A percentile compares a stretch with the other conserved stretches of the same genome.
These are phyloP conservation scores for Filosporella fistucella DNA, from an alignment of 495 filamentous ascomycete genomes.

Conservation along the genomic window DNA sequence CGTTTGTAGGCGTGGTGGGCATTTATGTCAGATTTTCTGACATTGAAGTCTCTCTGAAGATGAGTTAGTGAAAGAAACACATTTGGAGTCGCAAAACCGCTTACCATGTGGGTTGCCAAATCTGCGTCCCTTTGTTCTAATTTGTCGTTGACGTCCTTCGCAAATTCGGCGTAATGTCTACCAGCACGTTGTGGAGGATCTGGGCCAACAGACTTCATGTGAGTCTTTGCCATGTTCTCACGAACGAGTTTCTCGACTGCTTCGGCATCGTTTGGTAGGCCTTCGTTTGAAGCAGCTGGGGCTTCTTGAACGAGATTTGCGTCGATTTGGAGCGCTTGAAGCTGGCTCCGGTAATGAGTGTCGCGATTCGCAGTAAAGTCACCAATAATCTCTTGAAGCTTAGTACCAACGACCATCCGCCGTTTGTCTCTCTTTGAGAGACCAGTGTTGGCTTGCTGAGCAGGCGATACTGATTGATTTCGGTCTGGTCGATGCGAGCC, in stretches of 20 bases:
- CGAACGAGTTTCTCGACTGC: slow-evolving; percentile 63
- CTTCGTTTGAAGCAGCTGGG: slow-evolving; percentile 67
- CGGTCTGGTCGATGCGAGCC: slow-evolving; percentile 11
- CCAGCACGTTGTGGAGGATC: slow-evolving; percentile 62
- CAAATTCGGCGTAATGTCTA: slow-evolving; percentile 73
- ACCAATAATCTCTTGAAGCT: slow-evolving; percentile 64
- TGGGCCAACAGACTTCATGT: slow-evolving; percentile 43
- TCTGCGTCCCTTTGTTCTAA: slow-evolving; percentile 80
- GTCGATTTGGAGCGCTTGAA: slow-evolving; percentile 84
- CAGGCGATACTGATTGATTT: slow-evolving; percentile 20
- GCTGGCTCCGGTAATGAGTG: slow-evolving; percentile 78
- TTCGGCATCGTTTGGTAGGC: slow-evolving; percentile 65
- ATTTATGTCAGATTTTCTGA: slow-evolving; percentile 45
- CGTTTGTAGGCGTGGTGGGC: slow-evolving; percentile 54
- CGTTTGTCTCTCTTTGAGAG: slow-evolving; percentile 88
- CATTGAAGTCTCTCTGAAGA: slow-evolving; percentile 48
- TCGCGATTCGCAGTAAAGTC: slow-evolving; percentile 79
- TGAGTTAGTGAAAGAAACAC: slow-evolving; percentile 9
- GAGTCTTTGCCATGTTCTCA: slow-evolving; percentile 13
- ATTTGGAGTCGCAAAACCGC: slow-evolving; percentile 30
- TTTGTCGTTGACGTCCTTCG: slow-evolving; percentile 76
- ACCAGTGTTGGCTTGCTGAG: slow-evolving; percentile 27
- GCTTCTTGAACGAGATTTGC: slow-evolving; percentile 81
- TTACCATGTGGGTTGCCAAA: slow-evolving; percentile 68
- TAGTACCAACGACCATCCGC: slow-evolving; percentile 71